Evolutionary conservation across 1,284 basidiomycete genomes (phyloP), one percentile per base, ranked within the genome.

Genomic region (Phellopilus nigrolimitatus): DNA sequence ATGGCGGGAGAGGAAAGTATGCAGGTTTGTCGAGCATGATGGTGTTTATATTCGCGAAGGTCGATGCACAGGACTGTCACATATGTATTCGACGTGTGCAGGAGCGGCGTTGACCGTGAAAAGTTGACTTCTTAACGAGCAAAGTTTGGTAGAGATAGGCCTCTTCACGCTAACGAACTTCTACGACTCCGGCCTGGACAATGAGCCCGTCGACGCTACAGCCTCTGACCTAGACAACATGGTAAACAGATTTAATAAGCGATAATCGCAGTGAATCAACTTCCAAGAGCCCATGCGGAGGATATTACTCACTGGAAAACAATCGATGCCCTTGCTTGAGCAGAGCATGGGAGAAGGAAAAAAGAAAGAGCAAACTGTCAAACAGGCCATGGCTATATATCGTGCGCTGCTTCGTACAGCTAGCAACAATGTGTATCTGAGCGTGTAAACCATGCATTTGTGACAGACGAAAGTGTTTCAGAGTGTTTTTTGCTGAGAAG

Each of bases 371-470:
- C 36, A 24, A 17, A 13, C 22, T 28, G 27, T 24, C 15, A 28
- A 48, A 30, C 13, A 28, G 12, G 17, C 25, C 36, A 19, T 19
- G 37, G 27, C n/a, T 33, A 37, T 51, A 51, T 51, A 51, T 51
- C 36, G 24, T 34, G 17, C 2, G n/a, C 17, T 28, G n/a, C 9
- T 9, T 12, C 38, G 13, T 10, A n/a, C 25, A 40, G 33, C 24
- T 28, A 28, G 46, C 31, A 38, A 38, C 46, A 30, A 34, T 31
- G 33, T 48, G 46, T 48, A 40, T 48, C 42, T 30, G 38, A 43
- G 49, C 49, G 42, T 51, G 49, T 45, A n/a, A 13, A 36, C 40
- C 49, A 51, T 45, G 49, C 49, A 43, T 12, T 25, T 51, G 49
- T 51, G 49, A 51, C 42, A 33, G 38, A 36, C 36, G 41, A 37